Conservation (phyloP, 352 stramenopile genomes). For the Thalassiosira mediterranea region DNA sequence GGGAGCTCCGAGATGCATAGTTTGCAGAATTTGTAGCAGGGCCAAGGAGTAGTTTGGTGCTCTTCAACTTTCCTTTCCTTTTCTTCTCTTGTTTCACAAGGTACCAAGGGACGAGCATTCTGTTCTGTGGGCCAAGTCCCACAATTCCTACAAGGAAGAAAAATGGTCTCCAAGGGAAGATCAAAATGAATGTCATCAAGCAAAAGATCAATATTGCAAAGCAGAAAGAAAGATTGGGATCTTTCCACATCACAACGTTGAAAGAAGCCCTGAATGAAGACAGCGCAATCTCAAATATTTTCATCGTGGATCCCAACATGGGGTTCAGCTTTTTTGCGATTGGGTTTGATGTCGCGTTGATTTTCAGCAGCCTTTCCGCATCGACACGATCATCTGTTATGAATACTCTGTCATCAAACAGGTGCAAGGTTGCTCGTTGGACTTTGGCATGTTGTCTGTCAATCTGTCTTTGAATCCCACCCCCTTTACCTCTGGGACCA, state of each 20-base stretch:
- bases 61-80: constrained; percentile 3
- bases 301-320: constrained; percentile 63
- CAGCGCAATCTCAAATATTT: constrained; percentile 59
- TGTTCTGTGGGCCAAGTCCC: constrained; percentile 60
- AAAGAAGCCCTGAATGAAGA: constrained; percentile 57
- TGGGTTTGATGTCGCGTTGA: constrained; percentile 44
- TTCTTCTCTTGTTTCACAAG: neutral
- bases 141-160: constrained; percentile 60
- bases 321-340: constrained; percentile 53
- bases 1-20: no score
- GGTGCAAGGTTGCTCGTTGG: constrained; percentile 14
- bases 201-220: constrained; percentile 33
- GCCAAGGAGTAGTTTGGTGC: no score
- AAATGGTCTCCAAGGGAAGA: constrained; percentile 69
- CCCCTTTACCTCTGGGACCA: constrained; percentile 21
- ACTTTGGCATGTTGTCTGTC: constrained; percentile 16
- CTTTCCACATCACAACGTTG: constrained; percentile 67
- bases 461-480: no score
- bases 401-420: constrained; percentile 33
- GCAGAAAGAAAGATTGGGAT: constrained; percentile 75
- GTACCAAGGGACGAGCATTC: constrained; percentile 16
- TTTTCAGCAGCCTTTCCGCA: constrained; percentile 13
- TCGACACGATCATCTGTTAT: constrained; percentile 14
- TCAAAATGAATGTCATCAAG: constrained; percentile 36
- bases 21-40: no score